phyloP scores from a whole-genome alignment of 345 rosid species.

The Citrus unshiu region DNA sequence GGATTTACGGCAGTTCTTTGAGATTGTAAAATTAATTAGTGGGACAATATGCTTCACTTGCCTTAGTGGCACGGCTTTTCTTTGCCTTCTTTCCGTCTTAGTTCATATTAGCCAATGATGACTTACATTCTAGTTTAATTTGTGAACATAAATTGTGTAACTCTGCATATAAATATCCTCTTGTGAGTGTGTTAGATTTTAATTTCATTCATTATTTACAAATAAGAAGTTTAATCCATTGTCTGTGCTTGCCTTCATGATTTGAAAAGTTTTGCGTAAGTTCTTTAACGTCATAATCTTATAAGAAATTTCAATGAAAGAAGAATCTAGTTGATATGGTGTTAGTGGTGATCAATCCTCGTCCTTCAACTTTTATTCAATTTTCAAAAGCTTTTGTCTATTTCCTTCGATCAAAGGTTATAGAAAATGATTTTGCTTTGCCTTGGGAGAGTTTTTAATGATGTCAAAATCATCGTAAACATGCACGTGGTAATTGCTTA shows the following conservation, averaged over 20 bases:
- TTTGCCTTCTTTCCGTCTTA: slow-evolving; percentile 37
- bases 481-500: not conserved
- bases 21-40: slow-evolving; percentile 31
- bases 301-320: too few species aligned
- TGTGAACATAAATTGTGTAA: not conserved
- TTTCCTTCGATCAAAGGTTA: too few species aligned
- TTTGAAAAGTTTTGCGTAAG: too few species aligned
- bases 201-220: not conserved
- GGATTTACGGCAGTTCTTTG: slow-evolving; percentile 19
- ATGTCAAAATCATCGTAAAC: not conserved
- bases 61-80: slow-evolving; percentile 29
- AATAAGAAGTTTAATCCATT: not conserved
- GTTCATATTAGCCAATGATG: slow-evolving; percentile 24
- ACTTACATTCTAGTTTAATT: too few species aligned
- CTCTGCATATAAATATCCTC: not conserved
- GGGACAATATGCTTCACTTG: slow-evolving; percentile 37
- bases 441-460: not conserved
- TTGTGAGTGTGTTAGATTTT: not conserved
- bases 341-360: too few species aligned
- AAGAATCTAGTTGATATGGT: too few species aligned
- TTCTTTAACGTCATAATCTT: too few species aligned
- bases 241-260: too few species aligned
- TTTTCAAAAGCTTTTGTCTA: too few species aligned
- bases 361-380: too few species aligned
- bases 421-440: not conserved